These are phyloP conservation scores for Aureobasidium sp. DNA, from an alignment of 2,329 filamentous ascomycete genomes.

Conservation along the genomic window DNA sequence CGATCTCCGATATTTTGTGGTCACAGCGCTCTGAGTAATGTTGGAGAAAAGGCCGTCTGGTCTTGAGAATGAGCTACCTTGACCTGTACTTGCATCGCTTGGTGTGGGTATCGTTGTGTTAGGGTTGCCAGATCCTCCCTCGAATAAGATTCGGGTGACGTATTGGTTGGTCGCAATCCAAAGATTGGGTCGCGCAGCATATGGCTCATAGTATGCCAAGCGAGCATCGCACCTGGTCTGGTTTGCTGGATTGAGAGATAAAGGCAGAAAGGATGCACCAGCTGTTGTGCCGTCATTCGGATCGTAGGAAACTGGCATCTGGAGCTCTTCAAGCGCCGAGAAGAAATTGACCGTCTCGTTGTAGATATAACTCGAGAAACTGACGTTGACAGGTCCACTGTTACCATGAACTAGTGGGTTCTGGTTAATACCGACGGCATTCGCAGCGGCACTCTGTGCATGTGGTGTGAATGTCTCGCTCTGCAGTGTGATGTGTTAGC, in stretches of 20 bases:
- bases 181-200: conserved; percentile 29
- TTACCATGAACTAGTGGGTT: conserved; percentile 36
- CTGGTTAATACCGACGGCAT: conserved; percentile 35
- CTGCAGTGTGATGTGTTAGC: neutral
- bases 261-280: conserved; percentile 33
- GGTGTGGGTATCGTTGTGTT: conserved; percentile 16
- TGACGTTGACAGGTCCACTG: conserved; percentile 44
- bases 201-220: conserved; percentile 33
- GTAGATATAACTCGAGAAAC: conserved; percentile 38
- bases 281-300: conserved; percentile 32
- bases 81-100: conserved; percentile 16
- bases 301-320: conserved; percentile 32
- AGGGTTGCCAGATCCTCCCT: conserved; percentile 19
- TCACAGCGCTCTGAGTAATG: neutral
- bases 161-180: conserved; percentile 31
- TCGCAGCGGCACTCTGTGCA: conserved; percentile 25
- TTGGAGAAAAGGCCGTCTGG: conserved; percentile 3
- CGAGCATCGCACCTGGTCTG: conserved; percentile 37
- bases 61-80: conserved; percentile 17
- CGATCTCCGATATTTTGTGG: neutral
- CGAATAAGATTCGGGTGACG: conserved; percentile 30
- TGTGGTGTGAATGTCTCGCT: conserved; percentile 29
- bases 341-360: conserved; percentile 31
- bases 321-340: conserved; percentile 32
- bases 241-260: conserved; percentile 29